A percentile compares a stretch with the other conserved stretches of the same genome.
Evolutionary conservation across 2,329 filamentous ascomycete species (phyloP).

Genomic region (Neophaeococcomyces mojaviensis): DNA sequence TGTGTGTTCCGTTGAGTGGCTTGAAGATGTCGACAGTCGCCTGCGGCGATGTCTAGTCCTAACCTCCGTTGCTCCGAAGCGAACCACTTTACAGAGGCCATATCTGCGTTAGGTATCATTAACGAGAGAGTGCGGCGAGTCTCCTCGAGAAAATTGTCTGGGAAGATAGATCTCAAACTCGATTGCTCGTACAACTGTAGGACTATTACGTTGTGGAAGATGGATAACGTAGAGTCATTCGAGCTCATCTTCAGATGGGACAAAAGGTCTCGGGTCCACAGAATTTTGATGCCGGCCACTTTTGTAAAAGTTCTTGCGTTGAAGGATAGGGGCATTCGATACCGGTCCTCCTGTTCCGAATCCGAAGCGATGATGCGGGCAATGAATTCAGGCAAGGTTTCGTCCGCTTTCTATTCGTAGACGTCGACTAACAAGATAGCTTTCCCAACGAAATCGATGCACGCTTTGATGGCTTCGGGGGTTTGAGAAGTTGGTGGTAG

Average conservation of each 20-base stretch:
- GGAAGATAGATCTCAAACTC: background rate
- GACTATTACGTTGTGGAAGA: background rate
- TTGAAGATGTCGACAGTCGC: conserved; percentile 22
- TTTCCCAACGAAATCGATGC: background rate
- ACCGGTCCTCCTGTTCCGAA: background rate
- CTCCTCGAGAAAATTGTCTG: background rate
- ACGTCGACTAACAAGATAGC: background rate
- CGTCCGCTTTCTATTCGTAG: background rate
- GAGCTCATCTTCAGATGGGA: background rate
- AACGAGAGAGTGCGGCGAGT: background rate
- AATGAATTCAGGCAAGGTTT: background rate
- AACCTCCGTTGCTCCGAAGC: conserved; percentile 12
- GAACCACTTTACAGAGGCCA: conserved; percentile 20
- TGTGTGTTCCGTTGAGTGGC: conserved; percentile 19
- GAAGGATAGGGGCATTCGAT: background rate
- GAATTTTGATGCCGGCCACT: background rate
- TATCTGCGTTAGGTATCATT: background rate
- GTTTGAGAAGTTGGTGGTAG: background rate
- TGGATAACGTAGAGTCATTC: background rate
- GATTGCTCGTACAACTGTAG: background rate
- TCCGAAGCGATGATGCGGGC: background rate
- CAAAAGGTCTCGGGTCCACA: background rate
- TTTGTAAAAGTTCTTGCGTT: background rate
- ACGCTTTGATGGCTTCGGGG: background rate
- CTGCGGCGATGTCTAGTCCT: conserved; percentile 25